A percentile compares a stretch with the other conserved stretches of the same genome.
Evolutionary conservation across 441 rosid genomes (phyloP).

Genomic region (Eutrema salsugineum): DNA sequence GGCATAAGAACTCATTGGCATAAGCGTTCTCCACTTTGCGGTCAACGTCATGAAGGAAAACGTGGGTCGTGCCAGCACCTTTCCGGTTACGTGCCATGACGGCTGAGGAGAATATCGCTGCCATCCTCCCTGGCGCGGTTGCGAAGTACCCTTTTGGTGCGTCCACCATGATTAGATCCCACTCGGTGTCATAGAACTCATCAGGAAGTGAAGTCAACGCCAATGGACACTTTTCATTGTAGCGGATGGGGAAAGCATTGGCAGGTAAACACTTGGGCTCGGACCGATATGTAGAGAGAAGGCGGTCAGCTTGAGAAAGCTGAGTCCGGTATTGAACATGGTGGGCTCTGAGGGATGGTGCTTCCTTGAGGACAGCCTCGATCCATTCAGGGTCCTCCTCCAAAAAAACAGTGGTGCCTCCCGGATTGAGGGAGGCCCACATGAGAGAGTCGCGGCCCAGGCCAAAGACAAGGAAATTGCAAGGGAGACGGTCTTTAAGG

Average conservation of each 20-base stretch:
- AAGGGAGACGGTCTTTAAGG: constrained; percentile 51
- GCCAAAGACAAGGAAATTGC: constrained; percentile 86
- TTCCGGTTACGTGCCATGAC: constrained; percentile 49
- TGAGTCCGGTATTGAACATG: constrained; percentile 68
- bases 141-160: constrained; percentile 53
- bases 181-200: constrained; percentile 52
- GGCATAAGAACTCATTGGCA: constrained; percentile 42
- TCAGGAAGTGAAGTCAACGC: constrained; percentile 54
- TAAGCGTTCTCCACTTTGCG: constrained; percentile 40
- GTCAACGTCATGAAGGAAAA: constrained; percentile 47
- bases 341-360: constrained; percentile 51
- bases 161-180: constrained; percentile 61
- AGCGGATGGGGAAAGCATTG: constrained; percentile 48
- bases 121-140: constrained; percentile 59
- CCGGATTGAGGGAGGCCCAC: constrained; percentile 84
- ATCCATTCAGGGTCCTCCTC: constrained; percentile 92
- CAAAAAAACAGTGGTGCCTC: constrained; percentile 55
- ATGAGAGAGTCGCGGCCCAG: constrained; percentile 87
- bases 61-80: constrained; percentile 46
- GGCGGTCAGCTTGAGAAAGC: constrained; percentile 46
- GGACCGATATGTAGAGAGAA: constrained; percentile 40
- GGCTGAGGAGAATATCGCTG: constrained; percentile 52
- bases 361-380: constrained; percentile 39
- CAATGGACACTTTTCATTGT: constrained; percentile 51
- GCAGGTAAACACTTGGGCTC: constrained; percentile 57